These are phyloP conservation scores for Datisca glomerata DNA, from an alignment of 306 rosid species.

Conservation along the genomic window DNA sequence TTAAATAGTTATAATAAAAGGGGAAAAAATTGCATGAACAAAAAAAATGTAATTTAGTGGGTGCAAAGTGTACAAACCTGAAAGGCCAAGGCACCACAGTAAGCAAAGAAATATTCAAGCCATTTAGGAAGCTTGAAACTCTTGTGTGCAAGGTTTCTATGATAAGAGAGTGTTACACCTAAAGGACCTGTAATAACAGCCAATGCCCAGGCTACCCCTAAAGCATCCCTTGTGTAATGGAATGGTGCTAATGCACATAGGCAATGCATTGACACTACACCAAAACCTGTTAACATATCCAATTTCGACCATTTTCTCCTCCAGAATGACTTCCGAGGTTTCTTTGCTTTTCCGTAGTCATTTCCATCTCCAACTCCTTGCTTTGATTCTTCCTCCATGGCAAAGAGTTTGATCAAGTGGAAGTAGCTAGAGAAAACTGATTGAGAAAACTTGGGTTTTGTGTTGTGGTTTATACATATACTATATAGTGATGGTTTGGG, in stretches of 20 bases:
- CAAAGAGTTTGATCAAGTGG: too few relatives aligned
- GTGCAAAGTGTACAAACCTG: slow-evolving; percentile 31
- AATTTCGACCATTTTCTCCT: slow-evolving; percentile 9
- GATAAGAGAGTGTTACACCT: slow-evolving; percentile 69
- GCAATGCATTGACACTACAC: slow-evolving; percentile 29
- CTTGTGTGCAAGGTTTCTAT: slow-evolving; percentile 73
- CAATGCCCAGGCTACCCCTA: slow-evolving; percentile 48
- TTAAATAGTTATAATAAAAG: not conserved
- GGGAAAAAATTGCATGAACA: too few relatives aligned
- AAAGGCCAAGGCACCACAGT: slow-evolving; percentile 56
- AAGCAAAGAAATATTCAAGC: slow-evolving; percentile 89
- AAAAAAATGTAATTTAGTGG: too few relatives aligned
- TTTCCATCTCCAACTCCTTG: too few relatives aligned
- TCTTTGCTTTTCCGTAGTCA: too few relatives aligned
- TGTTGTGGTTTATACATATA: too few relatives aligned
- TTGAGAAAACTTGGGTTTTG: too few relatives aligned
- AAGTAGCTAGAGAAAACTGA: too few relatives aligned
- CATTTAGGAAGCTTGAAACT: slow-evolving; percentile 86
- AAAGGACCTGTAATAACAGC: slow-evolving; percentile 63
- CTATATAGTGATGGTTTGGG: too few relatives aligned
- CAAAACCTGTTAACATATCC: slow-evolving; percentile 2
- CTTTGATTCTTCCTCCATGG: too few relatives aligned
- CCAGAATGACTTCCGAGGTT: too few relatives aligned
- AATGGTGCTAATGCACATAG: slow-evolving; percentile 68
- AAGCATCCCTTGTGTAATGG: slow-evolving; percentile 56